Evolutionary conservation across 371 early-diverging fungal genomes (phyloP), one percentile per base, ranked within the genome.

Genomic region (Rhizopus sp.): DNA sequence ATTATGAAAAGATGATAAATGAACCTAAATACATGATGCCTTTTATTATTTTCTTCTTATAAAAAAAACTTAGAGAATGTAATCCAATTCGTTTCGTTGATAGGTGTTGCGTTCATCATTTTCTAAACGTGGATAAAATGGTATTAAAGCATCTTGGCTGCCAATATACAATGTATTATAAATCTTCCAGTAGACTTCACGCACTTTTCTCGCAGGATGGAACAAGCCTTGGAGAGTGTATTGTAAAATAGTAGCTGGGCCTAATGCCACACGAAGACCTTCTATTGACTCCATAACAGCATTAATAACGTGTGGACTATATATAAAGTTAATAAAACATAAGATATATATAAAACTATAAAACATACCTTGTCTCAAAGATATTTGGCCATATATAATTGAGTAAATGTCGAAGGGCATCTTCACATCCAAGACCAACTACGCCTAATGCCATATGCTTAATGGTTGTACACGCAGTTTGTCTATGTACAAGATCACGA

Each of bases 341-440:
- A 16, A 7, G 51, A 37, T 47, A 41, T 46, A 47, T 32, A 34
- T 53, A 15, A 34, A 32, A 44, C 31, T 47, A 33, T 13, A 17
- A 5, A 12, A 16, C 49, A 48, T 70, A 72, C 59, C 86, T 89
- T 39, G 92, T 91, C 65, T 99, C 99, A 68, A 99, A 96, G 55
- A 99, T 93, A 70, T 99, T 99, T 45, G 97, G 98, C 96, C 96
- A 97, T 31, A 98, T 90, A 62, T 84, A 88, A 73, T 99, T 98
- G 48, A 99, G 84, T 72, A 98, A 71, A 62, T 99, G 99, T 32
- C 88, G 77, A 5, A 98, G 72, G 3, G 96, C 91, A 55, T 95
- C 97, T 73, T 99, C 98, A 72, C 94, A 94, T 5, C 91, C 93
- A 9, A 93, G 75, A 23, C 97, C 98, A 29, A 88, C 87, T 1